Base-by-base conservation (phyloP, 352 stramenopile genomes). In the Globisporangium parvum region DNA sequence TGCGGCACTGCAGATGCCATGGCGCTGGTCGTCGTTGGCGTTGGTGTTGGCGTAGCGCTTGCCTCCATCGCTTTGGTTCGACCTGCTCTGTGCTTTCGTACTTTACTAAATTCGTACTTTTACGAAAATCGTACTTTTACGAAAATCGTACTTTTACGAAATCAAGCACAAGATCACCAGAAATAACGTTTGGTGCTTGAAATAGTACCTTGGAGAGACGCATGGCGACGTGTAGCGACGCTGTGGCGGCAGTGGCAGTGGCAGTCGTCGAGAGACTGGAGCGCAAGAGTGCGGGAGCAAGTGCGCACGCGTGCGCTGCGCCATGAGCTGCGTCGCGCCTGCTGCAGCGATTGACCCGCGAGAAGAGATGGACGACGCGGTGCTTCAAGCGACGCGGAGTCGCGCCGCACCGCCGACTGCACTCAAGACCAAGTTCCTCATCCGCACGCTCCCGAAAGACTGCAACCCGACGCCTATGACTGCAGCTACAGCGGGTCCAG, bases 401-500 rank as follows among this genome's bases (percentile, higher is more conserved):
- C 47, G 53, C 24, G 5, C 11, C 6, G 39, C 52, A 0, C 39
- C 31, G 57, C 54, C 14, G 53, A 57, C 28, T 51, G 20, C 33
- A 14, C 35, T 35, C 49, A 87, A 85, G 52, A 73, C 73, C 26
- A 80, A 63, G 53, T 81, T 92, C 53, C 56, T 87, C 52, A 90
- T 92, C 48, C 77, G 82, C 47, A 88, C 79, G 51, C 62, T 90
- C 23, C 82, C 79, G 3, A 67, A 64, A 23, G 79, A 87, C 28
- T 90, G 82, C 69, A 92, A 89, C 45, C 82, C 79, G 18, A 85
- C 75, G 37, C 79, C 81, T 0, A 37, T 79, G 65, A 58, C 65
- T 17, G 59, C 57, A 17, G 24, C 17, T 2, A 8, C 0, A 15
- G 8, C 45, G 15, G 57, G 47, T 39, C 2, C 42, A 21, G n/a